A percentile compares a stretch with the other conserved stretches of the same genome.
Evolutionary conservation across 208 protist genomes (phyloP).

Genomic region (Trypanosoma brucei): DNA sequence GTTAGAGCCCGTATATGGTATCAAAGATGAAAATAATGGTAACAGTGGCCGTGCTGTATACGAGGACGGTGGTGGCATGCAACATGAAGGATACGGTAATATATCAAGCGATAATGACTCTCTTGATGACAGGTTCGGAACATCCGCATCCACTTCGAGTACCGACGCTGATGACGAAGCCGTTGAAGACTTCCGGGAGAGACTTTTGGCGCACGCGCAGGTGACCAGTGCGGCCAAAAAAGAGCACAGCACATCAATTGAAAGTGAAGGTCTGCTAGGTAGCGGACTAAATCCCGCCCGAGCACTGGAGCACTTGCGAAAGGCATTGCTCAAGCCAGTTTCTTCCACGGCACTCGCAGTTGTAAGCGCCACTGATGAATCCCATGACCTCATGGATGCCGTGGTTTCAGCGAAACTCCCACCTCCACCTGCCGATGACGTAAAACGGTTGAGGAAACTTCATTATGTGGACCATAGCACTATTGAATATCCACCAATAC

Average conservation of each 20-base stretch:
- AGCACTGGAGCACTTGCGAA: slow-evolving; percentile 35
- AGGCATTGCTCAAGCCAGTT: slow-evolving; percentile 55
- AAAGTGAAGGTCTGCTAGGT: not conserved
- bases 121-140: slow-evolving; percentile 11
- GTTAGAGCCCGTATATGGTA: too few relatives aligned
- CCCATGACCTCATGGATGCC: slow-evolving; percentile 37
- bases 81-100: slow-evolving; percentile 11
- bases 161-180: slow-evolving; percentile 25
- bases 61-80: not conserved
- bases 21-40: too few relatives aligned
- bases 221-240: slow-evolving; percentile 23
- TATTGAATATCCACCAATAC: slow-evolving; percentile 49
- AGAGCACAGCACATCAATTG: not conserved
- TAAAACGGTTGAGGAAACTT: slow-evolving; percentile 67
- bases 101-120: slow-evolving; percentile 13
- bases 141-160: slow-evolving; percentile 5
- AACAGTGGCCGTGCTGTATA: too few relatives aligned
- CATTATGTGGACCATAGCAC: slow-evolving; percentile 66
- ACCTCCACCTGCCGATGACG: slow-evolving; percentile 37
- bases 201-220: slow-evolving; percentile 49
- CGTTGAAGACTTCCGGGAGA: slow-evolving; percentile 15
- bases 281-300: not conserved
- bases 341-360: slow-evolving; percentile 56
- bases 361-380: slow-evolving; percentile 74
- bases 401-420: slow-evolving; percentile 56